Conservation (phyloP, 371 early-diverging fungal species). For the Apophysomyces trapeziformis region DNA sequence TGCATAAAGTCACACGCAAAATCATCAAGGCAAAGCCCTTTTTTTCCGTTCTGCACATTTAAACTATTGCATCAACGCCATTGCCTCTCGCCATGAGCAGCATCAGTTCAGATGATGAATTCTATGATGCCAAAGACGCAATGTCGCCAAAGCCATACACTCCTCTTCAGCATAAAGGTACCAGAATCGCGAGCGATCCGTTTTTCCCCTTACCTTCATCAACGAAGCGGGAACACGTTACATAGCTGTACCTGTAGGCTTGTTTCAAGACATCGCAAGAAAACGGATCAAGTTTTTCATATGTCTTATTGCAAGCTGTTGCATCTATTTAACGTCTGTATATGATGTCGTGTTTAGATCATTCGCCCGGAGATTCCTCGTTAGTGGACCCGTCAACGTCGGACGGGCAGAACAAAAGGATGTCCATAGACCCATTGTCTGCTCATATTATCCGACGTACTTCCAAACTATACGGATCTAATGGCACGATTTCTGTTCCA, state of each 20-base stretch:
- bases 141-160: conserved; percentile 5
- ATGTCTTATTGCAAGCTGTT: no score
- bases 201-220: neutral
- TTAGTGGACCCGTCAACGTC: neutral
- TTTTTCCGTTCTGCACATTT: neutral
- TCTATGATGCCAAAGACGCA: conserved; percentile 23
- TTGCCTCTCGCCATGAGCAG: neutral
- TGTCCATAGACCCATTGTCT: conserved; percentile 15
- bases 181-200: neutral
- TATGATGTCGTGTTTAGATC: neutral
- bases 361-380: neutral
- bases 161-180: neutral
- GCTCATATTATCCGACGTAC: conserved; percentile 13
- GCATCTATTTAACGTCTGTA: neutral
- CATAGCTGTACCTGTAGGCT: no score
- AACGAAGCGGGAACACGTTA: neutral
- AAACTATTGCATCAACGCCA: no score
- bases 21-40: neutral
- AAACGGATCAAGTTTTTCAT: no score
- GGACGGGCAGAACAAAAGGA: neutral
- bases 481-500: neutral
- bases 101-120: conserved; percentile 21
- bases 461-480: neutral
- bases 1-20: neutral
- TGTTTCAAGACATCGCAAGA: no score